Evolutionary conservation across 108 stramenopile genomes (phyloP).

Genomic region (Nitzschia putrida): DNA sequence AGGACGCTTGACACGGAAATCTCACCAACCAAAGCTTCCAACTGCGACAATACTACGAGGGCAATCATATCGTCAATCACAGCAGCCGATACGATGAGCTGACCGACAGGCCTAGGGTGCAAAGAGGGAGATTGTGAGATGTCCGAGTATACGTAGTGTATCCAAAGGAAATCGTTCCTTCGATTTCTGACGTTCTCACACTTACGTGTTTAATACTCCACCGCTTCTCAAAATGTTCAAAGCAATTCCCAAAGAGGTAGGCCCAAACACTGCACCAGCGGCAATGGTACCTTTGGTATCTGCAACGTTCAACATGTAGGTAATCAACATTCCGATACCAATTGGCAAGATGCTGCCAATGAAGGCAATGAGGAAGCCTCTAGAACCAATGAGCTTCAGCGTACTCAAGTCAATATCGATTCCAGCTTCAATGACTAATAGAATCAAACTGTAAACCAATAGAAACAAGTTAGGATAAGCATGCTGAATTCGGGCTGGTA

Average conservation of each 20-base stretch:
- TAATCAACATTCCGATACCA: conserved; percentile 62
- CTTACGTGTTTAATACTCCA: conserved; percentile 70
- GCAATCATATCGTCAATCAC: conserved; percentile 89
- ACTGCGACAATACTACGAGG: conserved; percentile 72
- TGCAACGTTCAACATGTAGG: conserved; percentile 39
- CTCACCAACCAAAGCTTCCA: conserved; percentile 58
- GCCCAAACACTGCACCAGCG: conserved; percentile 75
- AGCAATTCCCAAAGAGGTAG: conserved; percentile 80
- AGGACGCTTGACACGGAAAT: conserved; percentile 50
- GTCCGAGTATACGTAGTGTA: background rate
- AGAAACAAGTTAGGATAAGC: background rate
- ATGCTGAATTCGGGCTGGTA: background rate
- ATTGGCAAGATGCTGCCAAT: conserved; percentile 80
- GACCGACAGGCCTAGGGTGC: conserved; percentile 59
- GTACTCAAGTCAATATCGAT: conserved; percentile 80
- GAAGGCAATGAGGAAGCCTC: conserved; percentile 75
- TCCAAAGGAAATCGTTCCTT: background rate
- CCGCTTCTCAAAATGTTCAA: conserved; percentile 71
- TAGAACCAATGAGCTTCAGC: conserved; percentile 72
- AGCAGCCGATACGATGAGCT: conserved; percentile 82
- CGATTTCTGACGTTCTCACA: background rate
- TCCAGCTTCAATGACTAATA: conserved; percentile 80
- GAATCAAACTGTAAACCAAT: conserved; percentile 42
- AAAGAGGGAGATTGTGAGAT: too few species aligned
- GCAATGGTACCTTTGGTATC: conserved; percentile 62